Base-by-base conservation (phyloP, 2,329 filamentous ascomycete species). In the Aspergillus fumigatus region DNA sequence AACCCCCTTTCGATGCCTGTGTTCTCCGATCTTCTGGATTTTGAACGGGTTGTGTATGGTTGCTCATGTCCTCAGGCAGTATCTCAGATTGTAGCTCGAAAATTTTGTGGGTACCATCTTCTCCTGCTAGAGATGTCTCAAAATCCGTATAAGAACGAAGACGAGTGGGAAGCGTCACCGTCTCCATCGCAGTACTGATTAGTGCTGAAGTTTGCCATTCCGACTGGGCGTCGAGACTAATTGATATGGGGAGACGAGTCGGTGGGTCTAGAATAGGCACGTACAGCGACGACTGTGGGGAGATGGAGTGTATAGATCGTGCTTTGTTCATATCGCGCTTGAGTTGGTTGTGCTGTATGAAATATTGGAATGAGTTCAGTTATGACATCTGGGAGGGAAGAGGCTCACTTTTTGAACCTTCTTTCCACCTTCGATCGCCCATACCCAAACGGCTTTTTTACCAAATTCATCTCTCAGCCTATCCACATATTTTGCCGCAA, bases 401-500 rank as follows among this genome's bases (percentile, higher is more conserved):
- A 14, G 10, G 68, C 76, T 72, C 70, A 87, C 84, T 66, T 84
- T 78, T 41, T 81, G 74, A 29, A 80, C 76, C 47, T 78, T 82
- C 50, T 73, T 77, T 43, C 80, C 77, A 55, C 88, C 86, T 71
- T 95, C 88, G 23, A 92, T 71, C 0, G 88, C 92, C 88, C 92
- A 97, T 11, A 92, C 83, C 89, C 91, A 95, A 32, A 97, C 84
- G 51, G 85, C 85, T 35, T 86, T 84, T 76, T 97, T 97, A 29
- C 91, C 90, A 70, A 92, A 93, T 71, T 99, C 94, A 69, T 99
- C 94, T 59, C 90, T 80, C 56, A 99, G 75, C 29, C 86, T 82
- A 70, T 97, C 88, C 26, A 91, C 72, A 69, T 92, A 93, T 57
- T 82, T 81, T 3, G 86, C 78, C 6, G 87, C 82, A 69, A 93